Conservation (phyloP, 1,284 basidiomycete genomes). For the Ceratobasidium sp. region DNA sequence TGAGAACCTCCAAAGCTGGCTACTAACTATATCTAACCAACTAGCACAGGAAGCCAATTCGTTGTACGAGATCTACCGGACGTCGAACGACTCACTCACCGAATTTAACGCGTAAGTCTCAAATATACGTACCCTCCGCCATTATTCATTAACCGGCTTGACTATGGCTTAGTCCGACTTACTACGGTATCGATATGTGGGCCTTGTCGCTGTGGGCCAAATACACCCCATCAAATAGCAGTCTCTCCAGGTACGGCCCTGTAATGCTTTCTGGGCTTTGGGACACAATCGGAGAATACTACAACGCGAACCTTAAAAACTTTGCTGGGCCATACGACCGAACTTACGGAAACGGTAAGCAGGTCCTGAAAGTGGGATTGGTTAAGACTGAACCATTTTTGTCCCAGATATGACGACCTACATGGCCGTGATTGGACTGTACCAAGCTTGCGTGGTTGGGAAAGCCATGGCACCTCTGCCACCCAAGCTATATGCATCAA, state of each 20-base stretch:
- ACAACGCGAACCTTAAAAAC: slow-evolving; percentile 39
- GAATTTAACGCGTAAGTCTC: slow-evolving; percentile 27
- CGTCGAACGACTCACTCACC: slow-evolving; percentile 26
- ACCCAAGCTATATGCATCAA: slow-evolving; percentile 39
- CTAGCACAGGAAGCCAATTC: slow-evolving; percentile 9
- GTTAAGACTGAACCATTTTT: neutral
- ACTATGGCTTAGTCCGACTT: neutral
- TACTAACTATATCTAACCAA: neutral
- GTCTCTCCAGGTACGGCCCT: slow-evolving; percentile 26
- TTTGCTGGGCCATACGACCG: slow-evolving; percentile 38
- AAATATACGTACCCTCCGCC: neutral
- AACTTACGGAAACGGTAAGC: slow-evolving; percentile 31
- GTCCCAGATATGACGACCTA: slow-evolving; percentile 36
- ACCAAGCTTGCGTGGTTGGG: slow-evolving; percentile 24
- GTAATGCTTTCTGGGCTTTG: slow-evolving; percentile 37
- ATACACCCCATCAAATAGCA: slow-evolving; percentile 29
- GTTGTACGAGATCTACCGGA: slow-evolving; percentile 24
- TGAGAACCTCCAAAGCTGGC: neutral
- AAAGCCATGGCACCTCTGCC: slow-evolving; percentile 25
- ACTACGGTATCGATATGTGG: slow-evolving; percentile 40
- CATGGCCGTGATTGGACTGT: slow-evolving; percentile 33
- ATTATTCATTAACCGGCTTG: neutral
- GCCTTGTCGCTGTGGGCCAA: slow-evolving; percentile 22
- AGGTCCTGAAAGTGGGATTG: neutral
- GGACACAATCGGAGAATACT: slow-evolving; percentile 37